Percentiles rank a stretch among this genome's conserved stretches.
Evolutionary conservation across 345 rosid species (phyloP).

Genomic region (Kandelia obovata): DNA sequence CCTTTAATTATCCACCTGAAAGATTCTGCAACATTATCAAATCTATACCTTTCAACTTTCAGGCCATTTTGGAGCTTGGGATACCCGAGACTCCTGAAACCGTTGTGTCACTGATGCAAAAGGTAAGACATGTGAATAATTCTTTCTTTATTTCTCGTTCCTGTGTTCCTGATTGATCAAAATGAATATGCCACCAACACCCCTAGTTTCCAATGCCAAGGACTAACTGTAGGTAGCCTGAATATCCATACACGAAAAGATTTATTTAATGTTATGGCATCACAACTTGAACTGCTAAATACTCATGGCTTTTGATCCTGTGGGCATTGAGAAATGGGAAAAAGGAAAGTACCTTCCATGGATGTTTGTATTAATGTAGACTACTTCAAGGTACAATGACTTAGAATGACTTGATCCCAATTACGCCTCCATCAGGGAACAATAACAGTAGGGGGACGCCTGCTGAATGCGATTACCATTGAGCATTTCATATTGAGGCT

Average conservation of each 20-base stretch:
- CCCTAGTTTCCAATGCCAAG: background rate
- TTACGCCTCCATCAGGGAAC: constrained; percentile 55
- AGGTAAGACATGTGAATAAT: constrained; percentile 38
- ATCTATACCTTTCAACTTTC: constrained; percentile 7
- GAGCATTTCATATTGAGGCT: constrained; percentile 91
- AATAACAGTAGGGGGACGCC: constrained; percentile 64
- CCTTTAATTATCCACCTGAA: background rate
- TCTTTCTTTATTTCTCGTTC: background rate
- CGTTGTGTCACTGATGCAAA: constrained; percentile 81
- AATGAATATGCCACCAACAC: background rate
- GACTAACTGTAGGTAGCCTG: background rate
- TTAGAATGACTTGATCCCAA: background rate
- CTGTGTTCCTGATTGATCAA: background rate
- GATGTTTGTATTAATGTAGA: background rate
- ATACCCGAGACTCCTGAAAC: constrained; percentile 71
- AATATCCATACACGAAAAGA: background rate
- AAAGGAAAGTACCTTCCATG: background rate
- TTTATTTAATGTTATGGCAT: background rate
- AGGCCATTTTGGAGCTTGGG: constrained; percentile 85
- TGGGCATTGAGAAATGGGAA: background rate
- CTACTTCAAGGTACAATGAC: background rate
- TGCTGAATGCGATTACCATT: constrained; percentile 73
- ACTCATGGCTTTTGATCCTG: background rate
- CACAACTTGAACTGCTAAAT: background rate
- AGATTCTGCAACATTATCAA: constrained; percentile 13